Percentiles rank a stretch among this genome's conserved stretches.
Conservation (phyloP, 306 rosid genomes). For the Vigna mungo region DNA sequence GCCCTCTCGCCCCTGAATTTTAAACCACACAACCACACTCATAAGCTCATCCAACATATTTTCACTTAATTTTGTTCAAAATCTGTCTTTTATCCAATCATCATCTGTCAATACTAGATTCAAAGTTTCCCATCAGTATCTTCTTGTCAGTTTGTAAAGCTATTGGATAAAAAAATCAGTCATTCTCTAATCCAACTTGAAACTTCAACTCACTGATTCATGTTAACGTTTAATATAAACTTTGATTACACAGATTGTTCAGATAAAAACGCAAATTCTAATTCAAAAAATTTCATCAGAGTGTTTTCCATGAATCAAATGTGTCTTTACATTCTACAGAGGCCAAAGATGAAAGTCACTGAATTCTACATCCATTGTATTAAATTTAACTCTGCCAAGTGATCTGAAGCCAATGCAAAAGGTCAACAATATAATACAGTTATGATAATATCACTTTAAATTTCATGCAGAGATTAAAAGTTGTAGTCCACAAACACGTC, state of each 20-base stretch:
- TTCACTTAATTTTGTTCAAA: constrained; percentile 9
- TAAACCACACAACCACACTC: background rate
- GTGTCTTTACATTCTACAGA: background rate
- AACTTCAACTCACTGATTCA: background rate
- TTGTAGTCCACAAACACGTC: background rate
- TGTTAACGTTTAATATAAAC: background rate
- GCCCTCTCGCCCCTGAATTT: constrained; percentile 75
- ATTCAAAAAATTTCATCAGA: no score
- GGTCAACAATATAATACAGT: background rate
- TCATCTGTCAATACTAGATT: background rate
- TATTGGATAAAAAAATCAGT: background rate
- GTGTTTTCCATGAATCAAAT: background rate
- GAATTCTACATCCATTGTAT: background rate
- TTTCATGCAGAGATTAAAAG: constrained; percentile 7
- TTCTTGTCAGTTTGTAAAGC: background rate
- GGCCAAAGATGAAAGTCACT: background rate
- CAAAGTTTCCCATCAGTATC: background rate
- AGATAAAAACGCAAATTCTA: no score
- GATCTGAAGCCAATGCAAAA: no score
- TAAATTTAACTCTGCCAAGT: no score
- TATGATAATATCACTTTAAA: background rate
- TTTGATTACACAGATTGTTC: no score
- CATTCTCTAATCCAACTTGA: background rate
- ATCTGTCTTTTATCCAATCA: background rate
- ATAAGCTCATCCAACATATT: background rate